Evolutionary conservation across 495 filamentous ascomycete species (phyloP), one percentile per base, ranked within the genome.

Genomic region (Immersiella caudata): DNA sequence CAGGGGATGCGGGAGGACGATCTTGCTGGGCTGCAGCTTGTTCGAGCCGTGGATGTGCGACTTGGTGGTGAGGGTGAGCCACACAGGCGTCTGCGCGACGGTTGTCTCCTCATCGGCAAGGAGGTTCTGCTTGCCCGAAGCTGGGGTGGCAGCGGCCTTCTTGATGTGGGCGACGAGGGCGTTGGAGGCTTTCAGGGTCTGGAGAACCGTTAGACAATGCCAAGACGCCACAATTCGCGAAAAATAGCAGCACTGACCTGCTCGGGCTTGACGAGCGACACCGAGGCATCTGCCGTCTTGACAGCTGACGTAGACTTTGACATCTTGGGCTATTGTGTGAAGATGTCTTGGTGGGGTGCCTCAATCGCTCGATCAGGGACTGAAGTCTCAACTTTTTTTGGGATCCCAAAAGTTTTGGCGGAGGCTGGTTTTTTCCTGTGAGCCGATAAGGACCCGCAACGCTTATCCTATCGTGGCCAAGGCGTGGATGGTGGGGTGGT

Each of bases 51-150:
- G 67, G 29, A 77, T 74, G 54, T 95, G 91, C 78, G 91, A 92
- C 80, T 98, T 98, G 55, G 93, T 97, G 56, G 92, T 91, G 60
- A 99, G 80, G 12, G 89, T 87, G 35, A 99, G 86, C 90, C 91
- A 96, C 63, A 98, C 82, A 2, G 91, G 86, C 0, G 78, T 75
- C 67, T 85, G 81, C 20, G 75, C 75, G 35, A 76, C 33, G 1
- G 67, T 52, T 25, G 77, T 71, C 67, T 88, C 85, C 62, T 87
- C 86, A 64, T 89, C 84, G 18, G 86, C 85, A 71, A 95, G 89
- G 35, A 97, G 85, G 60, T 89, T 90, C 59, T 80, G 76, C 77
- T 91, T 93, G 75, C 86, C 90, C n/a, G 81, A 80, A 12, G 87
- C 77, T 12, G 76, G 74, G 66, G 83, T 82, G 67, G 85, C 78